Evolutionary conservation across 2,329 filamentous ascomycete genomes (phyloP).

Genomic region (Fusarium sp.): DNA sequence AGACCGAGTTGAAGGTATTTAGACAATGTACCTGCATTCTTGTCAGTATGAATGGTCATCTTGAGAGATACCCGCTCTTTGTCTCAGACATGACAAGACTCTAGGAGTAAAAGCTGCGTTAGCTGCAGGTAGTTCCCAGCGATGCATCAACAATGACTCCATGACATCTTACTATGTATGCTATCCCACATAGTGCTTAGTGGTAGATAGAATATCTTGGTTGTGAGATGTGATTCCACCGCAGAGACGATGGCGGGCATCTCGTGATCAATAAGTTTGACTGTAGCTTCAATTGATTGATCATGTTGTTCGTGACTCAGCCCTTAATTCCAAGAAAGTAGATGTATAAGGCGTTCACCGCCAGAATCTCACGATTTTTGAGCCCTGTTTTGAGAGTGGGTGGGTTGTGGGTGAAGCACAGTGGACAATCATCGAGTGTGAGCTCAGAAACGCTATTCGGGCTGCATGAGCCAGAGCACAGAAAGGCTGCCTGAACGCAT

Average conservation of each 20-base stretch:
- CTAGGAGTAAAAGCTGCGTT: not conserved
- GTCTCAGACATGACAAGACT: slow-evolving; percentile 14
- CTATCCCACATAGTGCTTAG: slow-evolving; percentile 25
- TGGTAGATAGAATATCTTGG: slow-evolving; percentile 13
- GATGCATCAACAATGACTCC: not conserved
- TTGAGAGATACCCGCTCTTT: not conserved
- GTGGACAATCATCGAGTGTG: slow-evolving; percentile 28
- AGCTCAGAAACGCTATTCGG: slow-evolving; percentile 24
- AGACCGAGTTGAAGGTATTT: slow-evolving; percentile 12
- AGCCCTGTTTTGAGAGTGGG: slow-evolving; percentile 30
- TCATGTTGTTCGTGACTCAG: slow-evolving; percentile 12
- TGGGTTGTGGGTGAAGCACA: slow-evolving; percentile 39
- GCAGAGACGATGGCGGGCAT: slow-evolving; percentile 7
- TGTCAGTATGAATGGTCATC: slow-evolving; percentile 7
- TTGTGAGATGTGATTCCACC: slow-evolving; percentile 10
- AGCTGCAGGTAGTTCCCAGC: not conserved
- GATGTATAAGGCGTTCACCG: slow-evolving; percentile 38
- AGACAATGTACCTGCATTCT: slow-evolving; percentile 26
- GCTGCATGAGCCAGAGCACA: slow-evolving; percentile 36
- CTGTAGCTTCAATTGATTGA: slow-evolving; percentile 4
- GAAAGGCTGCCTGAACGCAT: slow-evolving; percentile 25
- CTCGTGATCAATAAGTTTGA: slow-evolving; percentile 25
- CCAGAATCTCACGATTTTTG: slow-evolving; percentile 39
- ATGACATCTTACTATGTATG: not conserved
- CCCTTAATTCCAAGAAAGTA: slow-evolving; percentile 14